Percentiles rank a stretch among this genome's conserved stretches.
phyloP scores from a whole-genome alignment of 2,329 filamentous ascomycete species.

The Rhynchosporium secalis region DNA sequence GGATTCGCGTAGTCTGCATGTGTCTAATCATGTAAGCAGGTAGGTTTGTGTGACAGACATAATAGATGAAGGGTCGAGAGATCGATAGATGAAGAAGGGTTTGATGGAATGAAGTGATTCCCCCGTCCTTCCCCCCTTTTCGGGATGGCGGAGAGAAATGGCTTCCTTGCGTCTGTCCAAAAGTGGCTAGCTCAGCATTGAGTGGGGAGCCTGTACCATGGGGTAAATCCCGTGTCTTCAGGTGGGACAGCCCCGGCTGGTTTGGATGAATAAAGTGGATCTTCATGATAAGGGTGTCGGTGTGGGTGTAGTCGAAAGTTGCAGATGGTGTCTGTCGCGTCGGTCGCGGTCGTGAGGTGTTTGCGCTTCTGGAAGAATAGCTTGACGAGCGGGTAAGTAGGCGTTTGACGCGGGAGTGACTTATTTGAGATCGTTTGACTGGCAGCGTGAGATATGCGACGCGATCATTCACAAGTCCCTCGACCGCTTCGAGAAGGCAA shows the following conservation, averaged over 20 bases:
- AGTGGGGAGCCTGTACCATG: not conserved
- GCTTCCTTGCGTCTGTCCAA: not conserved
- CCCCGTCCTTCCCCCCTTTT: not conserved
- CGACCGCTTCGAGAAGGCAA: not conserved
- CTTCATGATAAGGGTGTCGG: not conserved
- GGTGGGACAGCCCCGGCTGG: not conserved
- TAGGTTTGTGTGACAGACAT: no score
- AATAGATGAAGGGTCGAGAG: no score
- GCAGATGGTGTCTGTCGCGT: not conserved
- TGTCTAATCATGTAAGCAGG: no score
- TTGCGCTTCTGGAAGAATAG: slow-evolving; percentile 12
- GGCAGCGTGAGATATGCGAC: not conserved
- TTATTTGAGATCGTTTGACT: not conserved
- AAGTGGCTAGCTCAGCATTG: not conserved
- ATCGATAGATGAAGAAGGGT: no score
- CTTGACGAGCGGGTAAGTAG: slow-evolving; percentile 4
- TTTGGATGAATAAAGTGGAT: not conserved
- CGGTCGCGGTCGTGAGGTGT: not conserved
- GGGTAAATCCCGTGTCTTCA: slow-evolving; percentile 7
- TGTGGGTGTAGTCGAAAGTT: not conserved
- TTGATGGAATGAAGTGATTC: slow-evolving; percentile 1
- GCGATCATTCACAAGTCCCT: not conserved
- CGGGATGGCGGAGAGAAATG: not conserved
- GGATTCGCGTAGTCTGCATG: no score
- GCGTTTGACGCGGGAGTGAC: slow-evolving; percentile 6